phyloP scores from a whole-genome alignment of 371 early-diverging fungal species.

The Capillidium rhysosporum region DNA sequence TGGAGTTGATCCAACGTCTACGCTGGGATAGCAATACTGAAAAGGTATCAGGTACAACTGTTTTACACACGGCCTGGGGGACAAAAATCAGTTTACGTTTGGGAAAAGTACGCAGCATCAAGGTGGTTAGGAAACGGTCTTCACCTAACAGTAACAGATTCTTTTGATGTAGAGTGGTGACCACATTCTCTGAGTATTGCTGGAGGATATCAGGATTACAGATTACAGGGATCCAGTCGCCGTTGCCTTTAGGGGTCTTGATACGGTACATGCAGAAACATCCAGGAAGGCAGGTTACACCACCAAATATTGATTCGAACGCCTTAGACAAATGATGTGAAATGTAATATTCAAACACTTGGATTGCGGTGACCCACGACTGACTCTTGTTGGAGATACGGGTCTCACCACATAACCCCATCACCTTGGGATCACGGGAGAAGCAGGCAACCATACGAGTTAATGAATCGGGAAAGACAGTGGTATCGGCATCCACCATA shows the following conservation, averaged over 20 bases:
- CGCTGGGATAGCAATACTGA: slow-evolving; percentile 61
- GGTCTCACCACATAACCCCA: slow-evolving; percentile 58
- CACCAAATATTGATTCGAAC: slow-evolving; percentile 91
- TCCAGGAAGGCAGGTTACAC: slow-evolving; percentile 95
- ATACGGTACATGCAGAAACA: slow-evolving; percentile 86
- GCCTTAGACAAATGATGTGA: slow-evolving; percentile 89
- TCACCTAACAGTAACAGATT: slow-evolving; percentile 88
- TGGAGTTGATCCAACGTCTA: slow-evolving; percentile 85
- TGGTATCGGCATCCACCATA: slow-evolving; percentile 59
- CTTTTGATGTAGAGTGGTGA: slow-evolving; percentile 90
- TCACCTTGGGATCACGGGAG: slow-evolving; percentile 33
- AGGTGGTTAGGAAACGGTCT: slow-evolving; percentile 85
- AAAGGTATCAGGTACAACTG: slow-evolving; percentile 65
- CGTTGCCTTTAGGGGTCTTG: slow-evolving; percentile 36
- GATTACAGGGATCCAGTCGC: slow-evolving; percentile 40
- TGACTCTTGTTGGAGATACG: slow-evolving; percentile 44
- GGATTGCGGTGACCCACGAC: slow-evolving; percentile 17
- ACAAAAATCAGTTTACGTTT: slow-evolving; percentile 84
- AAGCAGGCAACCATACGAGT: slow-evolving; percentile 36
- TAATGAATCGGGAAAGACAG: slow-evolving; percentile 37
- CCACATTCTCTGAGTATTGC: slow-evolving; percentile 74
- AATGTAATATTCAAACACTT: slow-evolving; percentile 83
- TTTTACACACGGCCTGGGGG: slow-evolving; percentile 69
- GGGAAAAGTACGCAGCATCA: slow-evolving; percentile 87
- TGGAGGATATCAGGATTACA: slow-evolving; percentile 51